Percentiles rank a stretch among this genome's conserved stretches.
Evolutionary conservation across 176 grass and related monocot genomes (phyloP).

Genomic region (Secale cereale): DNA sequence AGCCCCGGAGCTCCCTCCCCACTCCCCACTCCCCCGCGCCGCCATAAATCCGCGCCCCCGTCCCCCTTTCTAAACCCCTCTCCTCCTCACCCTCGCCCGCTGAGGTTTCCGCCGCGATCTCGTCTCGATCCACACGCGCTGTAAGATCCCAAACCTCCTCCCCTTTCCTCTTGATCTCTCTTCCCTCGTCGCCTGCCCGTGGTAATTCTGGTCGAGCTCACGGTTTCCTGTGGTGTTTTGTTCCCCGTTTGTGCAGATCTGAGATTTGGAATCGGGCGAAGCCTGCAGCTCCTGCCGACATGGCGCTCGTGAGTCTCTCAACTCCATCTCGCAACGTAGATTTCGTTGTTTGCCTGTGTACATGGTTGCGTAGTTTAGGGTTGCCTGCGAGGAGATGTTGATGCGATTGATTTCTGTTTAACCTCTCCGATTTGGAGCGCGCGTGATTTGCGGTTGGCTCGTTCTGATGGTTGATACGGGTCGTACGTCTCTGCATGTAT

Average conservation of each 20-base stretch:
- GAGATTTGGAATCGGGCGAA: not conserved
- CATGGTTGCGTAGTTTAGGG: not conserved
- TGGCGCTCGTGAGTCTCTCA: slow-evolving; percentile 44
- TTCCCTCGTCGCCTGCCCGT: not conserved
- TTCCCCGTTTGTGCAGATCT: slow-evolving; percentile 12
- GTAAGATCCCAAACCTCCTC: not conserved
- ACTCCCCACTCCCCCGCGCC: not conserved
- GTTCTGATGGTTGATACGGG: not conserved
- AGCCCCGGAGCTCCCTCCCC: not conserved
- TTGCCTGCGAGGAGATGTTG: not conserved
- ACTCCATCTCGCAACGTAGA: accelerated
- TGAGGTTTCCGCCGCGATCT: slow-evolving; percentile 22
- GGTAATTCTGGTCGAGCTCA: not conserved
- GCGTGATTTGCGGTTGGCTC: not conserved
- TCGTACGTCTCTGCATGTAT: not conserved
- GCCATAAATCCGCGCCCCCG: slow-evolving; percentile 26
- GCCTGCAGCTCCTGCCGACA: slow-evolving; percentile 10
- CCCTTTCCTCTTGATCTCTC: not conserved
- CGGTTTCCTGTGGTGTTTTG: not conserved
- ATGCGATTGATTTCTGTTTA: not conserved
- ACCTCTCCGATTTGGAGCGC: not conserved
- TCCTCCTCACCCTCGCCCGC: not conserved
- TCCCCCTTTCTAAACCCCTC: slow-evolving; percentile 4
- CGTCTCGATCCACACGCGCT: not conserved
- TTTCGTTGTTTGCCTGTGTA: not conserved